Base-by-base conservation (phyloP, 805 yeast species). In the Yamadazyma sp. region DNA sequence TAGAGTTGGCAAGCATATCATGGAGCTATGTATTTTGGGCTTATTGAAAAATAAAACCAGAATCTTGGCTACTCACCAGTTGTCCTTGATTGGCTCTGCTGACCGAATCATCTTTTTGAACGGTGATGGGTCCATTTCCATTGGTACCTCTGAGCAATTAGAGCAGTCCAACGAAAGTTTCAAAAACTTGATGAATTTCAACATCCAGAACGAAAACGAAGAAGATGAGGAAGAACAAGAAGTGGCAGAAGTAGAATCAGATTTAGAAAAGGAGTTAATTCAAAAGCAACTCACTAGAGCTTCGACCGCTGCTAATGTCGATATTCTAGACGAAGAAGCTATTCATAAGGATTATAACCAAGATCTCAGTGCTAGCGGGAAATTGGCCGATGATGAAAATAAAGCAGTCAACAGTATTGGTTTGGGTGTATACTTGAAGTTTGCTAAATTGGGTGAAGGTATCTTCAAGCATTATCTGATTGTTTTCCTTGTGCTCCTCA, bases 371-470 rank as follows among this genome's bases (percentile, higher is more conserved):
- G 50, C 41, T 8, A 45, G 45, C 39, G 65, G 63, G 17, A 47
- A 38, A 35, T 37, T 61, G 15, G 62, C 69, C 20, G 54, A 58
- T 17, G 74, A 67, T 26, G 88, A 82, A 60, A 78, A 71, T 46
- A 67, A 75, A 40, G 82, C 84, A 4, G 78, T 73, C 10, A 80
- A 81, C 50, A 62, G 75, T 26, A 72, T 82, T 31, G 55, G 68
- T 1, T 54, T 64, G 32, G 50, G 54, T 3, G 77, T 84, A 15
- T 80, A 82, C 50, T 50, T 51, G 13, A 60, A 62, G 18, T 82
- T 83, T 50, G 42, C 80, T 35, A 55, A 54, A 28, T 67, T 75
- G 13, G 88, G 86, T 20, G 70, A 81, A 27, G 83, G 84, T 3
- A 64, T 48, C 10, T 61, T 61, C 45, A 73, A 45, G 5, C 38